Evolutionary conservation across 495 filamentous ascomycete species (phyloP).

Genomic region (Daldinia concentrica): DNA sequence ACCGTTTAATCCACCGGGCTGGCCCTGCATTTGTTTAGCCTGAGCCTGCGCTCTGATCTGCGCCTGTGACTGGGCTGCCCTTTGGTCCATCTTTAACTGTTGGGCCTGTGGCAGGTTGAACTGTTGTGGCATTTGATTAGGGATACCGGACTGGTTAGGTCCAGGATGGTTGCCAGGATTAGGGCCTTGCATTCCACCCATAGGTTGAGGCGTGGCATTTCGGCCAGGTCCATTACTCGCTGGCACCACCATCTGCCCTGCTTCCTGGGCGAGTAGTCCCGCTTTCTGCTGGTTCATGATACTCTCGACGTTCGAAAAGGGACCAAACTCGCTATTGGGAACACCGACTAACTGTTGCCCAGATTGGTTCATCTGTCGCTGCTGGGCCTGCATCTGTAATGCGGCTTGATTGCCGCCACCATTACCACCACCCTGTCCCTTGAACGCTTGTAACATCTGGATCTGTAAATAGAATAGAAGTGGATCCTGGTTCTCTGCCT

Average conservation of each 20-base stretch:
- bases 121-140: conserved; percentile 49
- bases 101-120: conserved; percentile 52
- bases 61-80: conserved; percentile 48
- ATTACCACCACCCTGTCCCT: conserved; percentile 38
- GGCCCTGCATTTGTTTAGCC: conserved; percentile 57
- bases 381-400: conserved; percentile 47
- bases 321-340: conserved; percentile 50
- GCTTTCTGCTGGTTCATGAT: conserved; percentile 60
- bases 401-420: conserved; percentile 37
- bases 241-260: conserved; percentile 62
- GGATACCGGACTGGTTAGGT: conserved; percentile 47
- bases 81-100: conserved; percentile 54
- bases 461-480: conserved; percentile 53
- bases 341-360: conserved; percentile 48
- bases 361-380: conserved; percentile 50
- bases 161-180: conserved; percentile 49
- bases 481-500: conserved; percentile 52
- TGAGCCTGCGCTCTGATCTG: conserved; percentile 54
- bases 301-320: conserved; percentile 56
- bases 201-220: conserved; percentile 53
- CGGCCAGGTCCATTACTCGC: conserved; percentile 56
- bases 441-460: conserved; percentile 46
- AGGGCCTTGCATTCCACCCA: conserved; percentile 51
- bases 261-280: conserved; percentile 56
- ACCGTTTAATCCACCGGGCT: conserved; percentile 56